phyloP scores from a whole-genome alignment of 371 early-diverging fungal species.

The Lichtheimia corymbifera region DNA sequence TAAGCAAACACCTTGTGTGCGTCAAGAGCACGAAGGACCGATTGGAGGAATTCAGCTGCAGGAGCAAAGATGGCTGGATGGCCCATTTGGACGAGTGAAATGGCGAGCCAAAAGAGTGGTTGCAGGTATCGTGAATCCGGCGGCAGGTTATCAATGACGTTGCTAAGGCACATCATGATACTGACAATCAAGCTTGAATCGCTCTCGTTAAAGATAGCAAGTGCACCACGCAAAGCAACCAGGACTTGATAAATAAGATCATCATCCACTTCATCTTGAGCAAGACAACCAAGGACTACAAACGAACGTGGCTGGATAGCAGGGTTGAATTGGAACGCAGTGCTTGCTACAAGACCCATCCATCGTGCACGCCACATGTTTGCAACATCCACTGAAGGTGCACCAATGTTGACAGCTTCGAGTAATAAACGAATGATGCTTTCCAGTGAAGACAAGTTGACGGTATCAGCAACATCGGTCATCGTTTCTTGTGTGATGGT shows the following conservation, averaged over 20 bases:
- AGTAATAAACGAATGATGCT: conserved; percentile 75
- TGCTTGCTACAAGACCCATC: conserved; percentile 86
- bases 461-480: conserved; percentile 63
- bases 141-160: conserved; percentile 78
- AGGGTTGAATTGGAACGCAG: conserved; percentile 91
- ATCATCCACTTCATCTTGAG: conserved; percentile 85
- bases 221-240: conserved; percentile 80
- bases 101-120: conserved; percentile 87
- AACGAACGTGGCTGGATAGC: conserved; percentile 93
- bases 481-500: conserved; percentile 65
- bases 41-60: conserved; percentile 69
- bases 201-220: conserved; percentile 79
- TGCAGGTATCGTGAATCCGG: conserved; percentile 73
- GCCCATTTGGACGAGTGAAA: conserved; percentile 83
- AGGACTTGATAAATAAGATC: conserved; percentile 87
- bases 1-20: conserved; percentile 66
- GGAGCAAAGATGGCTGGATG: conserved; percentile 72
- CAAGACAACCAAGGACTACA: conserved; percentile 87
- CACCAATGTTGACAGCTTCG: conserved; percentile 78
- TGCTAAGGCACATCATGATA: conserved; percentile 85
- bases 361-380: conserved; percentile 80
- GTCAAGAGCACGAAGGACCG: conserved; percentile 74
- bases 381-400: conserved; percentile 32
- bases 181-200: conserved; percentile 75
- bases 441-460: conserved; percentile 76